A percentile compares a stretch with the other conserved stretches of the same genome.
Evolutionary conservation across 495 filamentous ascomycete species (phyloP).

Genomic region (Achaetomiella virescens): DNA sequence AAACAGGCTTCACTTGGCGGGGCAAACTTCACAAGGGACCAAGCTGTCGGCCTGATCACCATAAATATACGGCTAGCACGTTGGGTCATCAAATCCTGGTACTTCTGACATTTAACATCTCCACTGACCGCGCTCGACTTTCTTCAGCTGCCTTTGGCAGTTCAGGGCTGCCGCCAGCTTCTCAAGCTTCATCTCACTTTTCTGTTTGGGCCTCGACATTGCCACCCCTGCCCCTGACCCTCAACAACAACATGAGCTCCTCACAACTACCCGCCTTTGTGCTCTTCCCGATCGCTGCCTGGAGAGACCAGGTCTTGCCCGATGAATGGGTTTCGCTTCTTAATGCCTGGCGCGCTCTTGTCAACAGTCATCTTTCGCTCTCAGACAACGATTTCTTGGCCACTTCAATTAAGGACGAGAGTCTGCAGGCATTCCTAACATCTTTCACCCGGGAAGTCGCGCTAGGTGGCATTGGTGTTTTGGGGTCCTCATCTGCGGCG

Average conservation of each 20-base stretch:
- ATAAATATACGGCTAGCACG: not conserved
- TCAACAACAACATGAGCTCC: slow-evolving; percentile 13
- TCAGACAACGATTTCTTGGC: slow-evolving; percentile 46
- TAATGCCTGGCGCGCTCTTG: slow-evolving; percentile 66
- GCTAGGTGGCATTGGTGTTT: slow-evolving; percentile 31
- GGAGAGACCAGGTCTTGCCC: slow-evolving; percentile 57
- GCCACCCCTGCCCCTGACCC: not conserved
- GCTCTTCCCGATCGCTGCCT: slow-evolving; percentile 62
- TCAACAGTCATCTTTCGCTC: slow-evolving; percentile 56
- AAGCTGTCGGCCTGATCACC: not conserved
- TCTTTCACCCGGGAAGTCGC: slow-evolving; percentile 54
- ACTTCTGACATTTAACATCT: too few species aligned
- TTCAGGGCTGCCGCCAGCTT: not conserved
- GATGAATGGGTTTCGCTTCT: slow-evolving; percentile 74
- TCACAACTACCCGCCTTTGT: slow-evolving; percentile 59
- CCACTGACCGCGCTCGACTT: not conserved
- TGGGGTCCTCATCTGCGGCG: slow-evolving; percentile 42
- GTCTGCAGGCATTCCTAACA: slow-evolving; percentile 52
- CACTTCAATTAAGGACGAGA: slow-evolving; percentile 47
- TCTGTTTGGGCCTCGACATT: not conserved
- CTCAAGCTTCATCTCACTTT: not conserved
- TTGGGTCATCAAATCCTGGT: too few species aligned
- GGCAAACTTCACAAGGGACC: not conserved
- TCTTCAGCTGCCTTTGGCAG: too few species aligned
- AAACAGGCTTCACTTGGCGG: slow-evolving; percentile 1